A percentile compares a stretch with the other conserved stretches of the same genome.
These are phyloP conservation scores for Diaporthe sp. DNA, from an alignment of 2,329 filamentous ascomycete species.

Conservation along the genomic window DNA sequence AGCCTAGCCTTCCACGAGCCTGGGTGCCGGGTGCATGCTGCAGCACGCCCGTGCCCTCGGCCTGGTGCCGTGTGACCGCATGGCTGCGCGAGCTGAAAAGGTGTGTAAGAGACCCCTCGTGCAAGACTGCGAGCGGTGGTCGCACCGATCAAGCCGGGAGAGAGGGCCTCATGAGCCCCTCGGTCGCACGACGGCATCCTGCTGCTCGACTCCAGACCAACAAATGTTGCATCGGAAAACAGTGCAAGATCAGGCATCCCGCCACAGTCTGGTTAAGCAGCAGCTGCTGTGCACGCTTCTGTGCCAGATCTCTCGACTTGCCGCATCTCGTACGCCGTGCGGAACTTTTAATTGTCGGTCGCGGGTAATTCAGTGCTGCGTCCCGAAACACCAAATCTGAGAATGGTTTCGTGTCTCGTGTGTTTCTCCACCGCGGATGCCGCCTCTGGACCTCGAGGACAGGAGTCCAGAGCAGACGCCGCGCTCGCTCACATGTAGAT, in stretches of 20 bases:
- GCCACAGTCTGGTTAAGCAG: conserved; percentile 15
- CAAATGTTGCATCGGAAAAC: background rate
- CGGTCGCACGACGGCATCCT: conserved; percentile 26
- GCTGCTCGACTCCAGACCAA: conserved; percentile 7
- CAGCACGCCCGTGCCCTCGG: background rate
- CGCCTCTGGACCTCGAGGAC: conserved; percentile 18
- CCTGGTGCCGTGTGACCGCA: conserved; percentile 31
- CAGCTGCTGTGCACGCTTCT: background rate
- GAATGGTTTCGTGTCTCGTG: conserved; percentile 33
- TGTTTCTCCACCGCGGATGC: conserved; percentile 30
- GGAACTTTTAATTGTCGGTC: conserved; percentile 1
- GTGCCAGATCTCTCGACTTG: conserved; percentile 9
- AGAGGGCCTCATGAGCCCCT: background rate
- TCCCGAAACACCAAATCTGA: conserved; percentile 40
- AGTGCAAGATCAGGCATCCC: conserved; percentile 1
- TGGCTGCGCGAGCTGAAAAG: conserved; percentile 25
- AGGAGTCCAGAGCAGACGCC: conserved; percentile 1
- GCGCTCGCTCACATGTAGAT: conserved; percentile 27
- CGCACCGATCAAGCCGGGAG: conserved; percentile 13
- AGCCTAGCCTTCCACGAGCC: conserved; percentile 5
- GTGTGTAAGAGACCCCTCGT: conserved; percentile 2
- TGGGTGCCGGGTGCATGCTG: conserved; percentile 27
- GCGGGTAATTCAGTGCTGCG: conserved; percentile 21
- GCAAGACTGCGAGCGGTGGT: conserved; percentile 32
- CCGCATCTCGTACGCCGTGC: conserved; percentile 35